A percentile compares a stretch with the other conserved stretches of the same genome.
phyloP scores from a whole-genome alignment of 2,329 filamentous ascomycete species.

The Arthrobotrys entomopaga region DNA sequence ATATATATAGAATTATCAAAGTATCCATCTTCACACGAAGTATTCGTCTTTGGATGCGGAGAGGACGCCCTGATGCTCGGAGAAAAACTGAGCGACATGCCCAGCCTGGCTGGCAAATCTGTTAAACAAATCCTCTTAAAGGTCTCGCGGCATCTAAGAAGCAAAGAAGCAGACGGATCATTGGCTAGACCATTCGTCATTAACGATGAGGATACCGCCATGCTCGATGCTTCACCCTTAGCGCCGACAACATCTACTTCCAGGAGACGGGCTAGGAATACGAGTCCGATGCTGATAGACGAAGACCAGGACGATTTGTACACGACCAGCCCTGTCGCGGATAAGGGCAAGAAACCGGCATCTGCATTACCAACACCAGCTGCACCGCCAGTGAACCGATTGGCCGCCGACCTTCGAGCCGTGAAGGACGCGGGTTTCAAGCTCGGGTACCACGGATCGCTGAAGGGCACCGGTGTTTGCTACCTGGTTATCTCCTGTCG shows the following conservation, averaged over 20 bases:
- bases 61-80: slow-evolving; percentile 34
- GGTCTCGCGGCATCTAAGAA: slow-evolving; percentile 35
- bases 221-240: slow-evolving; percentile 4
- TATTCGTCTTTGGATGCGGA: slow-evolving; percentile 48
- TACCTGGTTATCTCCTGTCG: slow-evolving; percentile 76
- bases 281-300: slow-evolving; percentile 32
- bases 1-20: slow-evolving; percentile 23
- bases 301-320: slow-evolving; percentile 37
- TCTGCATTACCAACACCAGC: slow-evolving; percentile 15
- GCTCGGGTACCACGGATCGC: slow-evolving; percentile 69
- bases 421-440: slow-evolving; percentile 76
- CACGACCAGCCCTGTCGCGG: slow-evolving; percentile 14
- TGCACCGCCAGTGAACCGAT: slow-evolving; percentile 7
- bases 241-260: not conserved
- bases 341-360: slow-evolving; percentile 44
- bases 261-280: slow-evolving; percentile 5
- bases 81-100: slow-evolving; percentile 37
- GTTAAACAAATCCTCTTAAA: slow-evolving; percentile 38
- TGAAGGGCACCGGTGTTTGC: slow-evolving; percentile 63
- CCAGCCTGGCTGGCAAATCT: slow-evolving; percentile 27
- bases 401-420: slow-evolving; percentile 68
- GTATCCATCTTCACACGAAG: slow-evolving; percentile 38
- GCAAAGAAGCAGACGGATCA: slow-evolving; percentile 44
- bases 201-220: slow-evolving; percentile 31
- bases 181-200: slow-evolving; percentile 23